These are phyloP conservation scores for Teratosphaeria destructans DNA, from an alignment of 2,329 filamentous ascomycete genomes.

Conservation along the genomic window DNA sequence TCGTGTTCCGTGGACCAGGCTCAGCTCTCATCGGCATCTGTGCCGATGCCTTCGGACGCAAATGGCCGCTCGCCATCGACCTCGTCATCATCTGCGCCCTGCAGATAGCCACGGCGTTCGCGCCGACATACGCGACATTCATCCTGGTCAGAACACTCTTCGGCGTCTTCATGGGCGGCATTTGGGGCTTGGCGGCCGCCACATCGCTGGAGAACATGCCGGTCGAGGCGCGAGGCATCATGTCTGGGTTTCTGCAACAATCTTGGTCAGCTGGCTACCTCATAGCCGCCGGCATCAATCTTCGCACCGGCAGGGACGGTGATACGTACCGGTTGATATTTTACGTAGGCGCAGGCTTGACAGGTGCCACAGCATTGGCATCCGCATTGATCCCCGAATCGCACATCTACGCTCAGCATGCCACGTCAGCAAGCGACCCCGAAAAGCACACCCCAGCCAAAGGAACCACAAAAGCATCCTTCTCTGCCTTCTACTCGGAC, in stretches of 20 bases:
- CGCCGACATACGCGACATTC: constrained; percentile 60
- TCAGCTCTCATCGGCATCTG: neutral
- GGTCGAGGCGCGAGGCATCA: constrained; percentile 58
- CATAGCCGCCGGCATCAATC: constrained; percentile 63
- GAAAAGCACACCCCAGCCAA: constrained; percentile 36
- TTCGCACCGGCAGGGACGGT: constrained; percentile 55
- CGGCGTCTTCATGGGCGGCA: constrained; percentile 70
- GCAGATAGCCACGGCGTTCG: constrained; percentile 71
- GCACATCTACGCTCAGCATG: constrained; percentile 25
- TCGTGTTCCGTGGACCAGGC: neutral
- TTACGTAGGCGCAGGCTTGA: constrained; percentile 59
- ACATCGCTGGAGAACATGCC: constrained; percentile 70
- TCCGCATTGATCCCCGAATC: constrained; percentile 63
- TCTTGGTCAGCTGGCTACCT: constrained; percentile 61
- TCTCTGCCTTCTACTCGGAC: constrained; percentile 55
- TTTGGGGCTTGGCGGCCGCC: constrained; percentile 64
- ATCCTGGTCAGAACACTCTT: constrained; percentile 64
- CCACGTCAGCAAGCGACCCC: constrained; percentile 56
- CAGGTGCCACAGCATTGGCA: constrained; percentile 57
- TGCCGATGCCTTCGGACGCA: constrained; percentile 42
- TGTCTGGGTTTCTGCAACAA: constrained; percentile 74
- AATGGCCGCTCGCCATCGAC: constrained; percentile 57
- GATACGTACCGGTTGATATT: constrained; percentile 56
- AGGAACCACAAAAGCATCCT: constrained; percentile 40
- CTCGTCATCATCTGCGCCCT: constrained; percentile 61